Conservation (phyloP, 805 yeast species). For the Starmerella potacharoeniae region DNA sequence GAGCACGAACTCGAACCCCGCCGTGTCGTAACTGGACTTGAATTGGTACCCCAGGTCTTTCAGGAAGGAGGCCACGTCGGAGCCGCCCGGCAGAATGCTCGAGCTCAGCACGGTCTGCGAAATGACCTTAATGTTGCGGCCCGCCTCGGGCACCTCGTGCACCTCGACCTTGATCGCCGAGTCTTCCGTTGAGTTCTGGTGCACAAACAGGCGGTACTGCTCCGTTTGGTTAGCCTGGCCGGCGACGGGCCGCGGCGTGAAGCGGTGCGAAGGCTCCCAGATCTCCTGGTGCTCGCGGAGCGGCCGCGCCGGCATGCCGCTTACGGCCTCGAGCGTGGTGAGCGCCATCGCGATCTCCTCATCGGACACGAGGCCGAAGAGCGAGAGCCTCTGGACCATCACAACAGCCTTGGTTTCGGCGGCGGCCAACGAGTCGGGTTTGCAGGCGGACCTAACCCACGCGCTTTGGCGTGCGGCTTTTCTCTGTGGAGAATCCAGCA, state of each 20-base stretch:
- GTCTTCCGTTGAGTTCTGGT: constrained; percentile 1
- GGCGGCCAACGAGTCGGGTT: not conserved
- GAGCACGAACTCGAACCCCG: constrained; percentile 52
- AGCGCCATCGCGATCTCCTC: constrained; percentile 26
- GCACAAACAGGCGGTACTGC: constrained; percentile 27
- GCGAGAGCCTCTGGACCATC: constrained; percentile 31
- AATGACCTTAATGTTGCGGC: constrained; percentile 36
- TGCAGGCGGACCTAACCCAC: not conserved
- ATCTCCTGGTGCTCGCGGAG: constrained; percentile 25
- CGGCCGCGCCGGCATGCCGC: constrained; percentile 30
- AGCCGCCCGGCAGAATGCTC: constrained; percentile 24
- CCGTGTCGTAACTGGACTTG: constrained; percentile 48
- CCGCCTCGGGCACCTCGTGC: constrained; percentile 32
- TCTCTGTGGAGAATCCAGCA: not conserved
- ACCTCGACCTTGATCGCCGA: constrained; percentile 19
- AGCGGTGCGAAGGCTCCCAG: constrained; percentile 28
- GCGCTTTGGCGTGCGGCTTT: not conserved
- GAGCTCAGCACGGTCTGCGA: constrained; percentile 59
- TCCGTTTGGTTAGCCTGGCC: constrained; percentile 24
- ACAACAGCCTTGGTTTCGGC: not conserved
- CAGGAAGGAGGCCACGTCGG: constrained; percentile 33
- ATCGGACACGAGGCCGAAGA: constrained; percentile 26
- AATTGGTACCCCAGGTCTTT: constrained; percentile 61
- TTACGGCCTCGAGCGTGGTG: constrained; percentile 28
- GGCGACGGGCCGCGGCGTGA: constrained; percentile 24